Evolutionary conservation across 495 filamentous ascomycete species (phyloP).

Genomic region (Glutinoglossum americanum): DNA sequence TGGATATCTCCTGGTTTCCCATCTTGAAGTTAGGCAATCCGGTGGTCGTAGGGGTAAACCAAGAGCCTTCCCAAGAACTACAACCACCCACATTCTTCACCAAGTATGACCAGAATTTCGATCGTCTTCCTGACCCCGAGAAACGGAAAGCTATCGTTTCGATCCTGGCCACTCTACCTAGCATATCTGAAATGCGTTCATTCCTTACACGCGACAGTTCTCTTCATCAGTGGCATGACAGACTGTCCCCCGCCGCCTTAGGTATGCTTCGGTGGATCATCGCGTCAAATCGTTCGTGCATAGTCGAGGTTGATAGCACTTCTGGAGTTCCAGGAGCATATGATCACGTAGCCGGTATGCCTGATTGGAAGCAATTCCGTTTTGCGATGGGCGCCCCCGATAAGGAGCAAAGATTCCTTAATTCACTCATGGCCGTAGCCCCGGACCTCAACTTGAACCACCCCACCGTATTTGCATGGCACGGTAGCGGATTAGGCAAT

Average conservation of each 20-base stretch:
- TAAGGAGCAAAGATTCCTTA: conserved; percentile 64
- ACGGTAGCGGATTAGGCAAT: conserved; percentile 54
- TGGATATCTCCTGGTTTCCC: neutral
- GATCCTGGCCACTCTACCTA: conserved; percentile 47
- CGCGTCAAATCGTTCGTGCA: conserved; percentile 74
- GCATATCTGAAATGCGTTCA: conserved; percentile 35
- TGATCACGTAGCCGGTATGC: conserved; percentile 38
- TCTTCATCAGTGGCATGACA: conserved; percentile 37
- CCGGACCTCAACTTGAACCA: conserved; percentile 20
- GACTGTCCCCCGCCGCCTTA: conserved; percentile 42
- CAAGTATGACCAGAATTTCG: conserved; percentile 33
- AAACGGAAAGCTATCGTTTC: conserved; percentile 35
- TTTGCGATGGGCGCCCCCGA: conserved; percentile 80
- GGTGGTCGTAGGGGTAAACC: neutral
- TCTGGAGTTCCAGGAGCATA: conserved; percentile 1
- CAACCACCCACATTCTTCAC: neutral
- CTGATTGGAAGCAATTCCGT: conserved; percentile 57
- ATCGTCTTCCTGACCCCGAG: conserved; percentile 20
- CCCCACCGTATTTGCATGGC: conserved; percentile 67
- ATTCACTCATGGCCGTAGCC: conserved; percentile 31
- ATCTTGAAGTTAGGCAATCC: neutral
- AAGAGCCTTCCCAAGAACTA: neutral
- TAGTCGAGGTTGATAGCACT: conserved; percentile 41
- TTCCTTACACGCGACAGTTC: conserved; percentile 28
- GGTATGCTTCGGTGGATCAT: conserved; percentile 73